phyloP scores from a whole-genome alignment of 805 yeast genomes.

The Millerozyma acaciae region DNA sequence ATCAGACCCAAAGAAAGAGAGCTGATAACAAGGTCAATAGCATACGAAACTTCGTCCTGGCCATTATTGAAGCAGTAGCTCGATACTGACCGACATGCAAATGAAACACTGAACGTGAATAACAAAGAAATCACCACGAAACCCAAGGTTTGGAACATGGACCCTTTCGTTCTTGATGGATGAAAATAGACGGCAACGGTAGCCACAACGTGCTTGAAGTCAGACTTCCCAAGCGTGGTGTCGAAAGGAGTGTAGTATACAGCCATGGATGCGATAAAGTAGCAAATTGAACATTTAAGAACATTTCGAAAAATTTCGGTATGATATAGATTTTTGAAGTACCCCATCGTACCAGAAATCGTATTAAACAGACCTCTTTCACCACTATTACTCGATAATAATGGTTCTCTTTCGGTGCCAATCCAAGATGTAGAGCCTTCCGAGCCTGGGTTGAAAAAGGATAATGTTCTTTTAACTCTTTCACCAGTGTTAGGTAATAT shows the following conservation, averaged over 20 bases:
- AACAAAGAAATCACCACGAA: conserved; percentile 55
- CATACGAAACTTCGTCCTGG: conserved; percentile 45
- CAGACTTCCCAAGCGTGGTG: conserved; percentile 55
- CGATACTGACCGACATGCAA: conserved; percentile 50
- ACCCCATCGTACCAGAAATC: neutral
- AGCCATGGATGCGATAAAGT: conserved; percentile 66
- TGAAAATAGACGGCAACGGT: conserved; percentile 84
- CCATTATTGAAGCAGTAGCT: conserved; percentile 43
- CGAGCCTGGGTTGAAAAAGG: conserved; percentile 22
- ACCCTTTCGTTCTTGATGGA: conserved; percentile 73
- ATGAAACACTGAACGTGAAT: conserved; percentile 51
- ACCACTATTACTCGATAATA: conserved; percentile 1
- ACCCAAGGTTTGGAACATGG: conserved; percentile 70
- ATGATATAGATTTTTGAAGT: conserved; percentile 5
- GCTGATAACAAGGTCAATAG: conserved; percentile 51
- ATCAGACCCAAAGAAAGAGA: conserved; percentile 60
- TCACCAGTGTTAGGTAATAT: conserved; percentile 38
- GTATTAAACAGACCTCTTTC: neutral
- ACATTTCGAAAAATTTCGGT: conserved; percentile 28
- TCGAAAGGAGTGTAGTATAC: conserved; percentile 57
- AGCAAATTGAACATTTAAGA: conserved; percentile 70
- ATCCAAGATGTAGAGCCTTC: conserved; percentile 14
- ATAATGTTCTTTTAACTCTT: conserved; percentile 31
- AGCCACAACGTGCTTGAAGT: conserved; percentile 76
- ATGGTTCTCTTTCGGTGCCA: conserved; percentile 6